Base-by-base conservation (phyloP, 306 rosid genomes). In the Hippophae rhamnoides region DNA sequence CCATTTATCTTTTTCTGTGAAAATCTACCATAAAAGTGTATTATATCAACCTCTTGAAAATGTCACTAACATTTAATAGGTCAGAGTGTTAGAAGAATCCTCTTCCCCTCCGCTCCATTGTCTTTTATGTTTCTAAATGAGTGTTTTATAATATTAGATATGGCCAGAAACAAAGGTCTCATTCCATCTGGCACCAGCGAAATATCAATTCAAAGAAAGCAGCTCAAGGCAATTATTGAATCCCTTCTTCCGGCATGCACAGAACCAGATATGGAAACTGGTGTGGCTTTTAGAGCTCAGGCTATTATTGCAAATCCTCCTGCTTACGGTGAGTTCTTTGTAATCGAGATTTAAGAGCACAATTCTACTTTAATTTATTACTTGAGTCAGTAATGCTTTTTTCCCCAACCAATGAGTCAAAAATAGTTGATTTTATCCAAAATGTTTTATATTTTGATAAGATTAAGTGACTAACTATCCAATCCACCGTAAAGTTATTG, bases 241-340 rank as follows among this genome's bases (percentile, higher is more conserved):
- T 88, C 99, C 76, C 84, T 86, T 74, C 99, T 80, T 73, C 99
- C 96, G 43, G 99, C 99, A 44, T 92, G 99, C 76, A 92, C 95
- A 1, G 95, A 78, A 64, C 88, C 99, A 63, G 95, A 86, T 80
- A 58, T 71, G 23, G 96, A 92, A 77, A 88, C 95, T 31, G 85
- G 85, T n/a, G 60, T 49, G 61, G 82, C 94, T 57, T 92, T 92
- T 72, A 80, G 76, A 67, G 95, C 95, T 56, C 99, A 88, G 74
- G 93, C 99, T 66, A 88, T 92, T 72, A 88, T 92, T 80, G 96
- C 96, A 68, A 92, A 92, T 60, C 94, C 95, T 78, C 95, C 96
- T 66, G 95, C 90, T 51, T 92, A 78, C 73, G 99, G 99, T 88
- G 79, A 84, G 89, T 67, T 64, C 64, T 47, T 63, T 79, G 86